Conservation (phyloP, 2,329 filamentous ascomycete genomes). For the Fusarium hostae region DNA sequence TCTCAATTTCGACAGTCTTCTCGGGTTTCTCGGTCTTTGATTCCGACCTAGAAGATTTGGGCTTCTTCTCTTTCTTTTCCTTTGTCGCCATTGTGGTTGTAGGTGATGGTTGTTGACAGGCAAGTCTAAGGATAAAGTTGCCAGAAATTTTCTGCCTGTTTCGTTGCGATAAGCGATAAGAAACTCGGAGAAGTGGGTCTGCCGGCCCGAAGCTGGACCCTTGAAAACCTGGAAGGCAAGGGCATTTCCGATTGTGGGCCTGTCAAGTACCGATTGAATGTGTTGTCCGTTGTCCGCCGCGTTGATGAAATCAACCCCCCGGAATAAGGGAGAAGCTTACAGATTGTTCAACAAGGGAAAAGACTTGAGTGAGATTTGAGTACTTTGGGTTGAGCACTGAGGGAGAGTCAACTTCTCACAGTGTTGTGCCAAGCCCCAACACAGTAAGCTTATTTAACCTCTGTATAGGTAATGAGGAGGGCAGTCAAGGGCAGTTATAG, state of each 20-base stretch:
- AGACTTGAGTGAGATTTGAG: background rate
- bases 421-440: background rate
- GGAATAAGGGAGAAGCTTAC: constrained; percentile 14
- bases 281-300: constrained; percentile 1
- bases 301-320: constrained; percentile 10
- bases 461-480: background rate
- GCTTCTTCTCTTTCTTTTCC: constrained; percentile 42
- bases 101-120: constrained; percentile 9
- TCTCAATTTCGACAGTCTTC: constrained; percentile 18
- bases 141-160: constrained; percentile 17
- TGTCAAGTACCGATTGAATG: constrained; percentile 14
- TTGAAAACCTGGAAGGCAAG: background rate
- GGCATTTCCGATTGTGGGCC: constrained; percentile 21
- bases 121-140: constrained; percentile 16
- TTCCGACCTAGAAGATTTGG: constrained; percentile 33
- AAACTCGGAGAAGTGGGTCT: constrained; percentile 27
- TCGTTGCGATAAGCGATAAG: constrained; percentile 46
- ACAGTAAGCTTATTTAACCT: background rate
- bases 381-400: background rate
- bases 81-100: constrained; percentile 42
- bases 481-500: background rate
- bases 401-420: background rate
- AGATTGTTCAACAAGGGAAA: background rate
- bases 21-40: constrained; percentile 23
- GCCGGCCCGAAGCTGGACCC: constrained; percentile 19